Evolutionary conservation across 495 filamentous ascomycete species (phyloP).

Genomic region (Talaromyces nanjingensis): DNA sequence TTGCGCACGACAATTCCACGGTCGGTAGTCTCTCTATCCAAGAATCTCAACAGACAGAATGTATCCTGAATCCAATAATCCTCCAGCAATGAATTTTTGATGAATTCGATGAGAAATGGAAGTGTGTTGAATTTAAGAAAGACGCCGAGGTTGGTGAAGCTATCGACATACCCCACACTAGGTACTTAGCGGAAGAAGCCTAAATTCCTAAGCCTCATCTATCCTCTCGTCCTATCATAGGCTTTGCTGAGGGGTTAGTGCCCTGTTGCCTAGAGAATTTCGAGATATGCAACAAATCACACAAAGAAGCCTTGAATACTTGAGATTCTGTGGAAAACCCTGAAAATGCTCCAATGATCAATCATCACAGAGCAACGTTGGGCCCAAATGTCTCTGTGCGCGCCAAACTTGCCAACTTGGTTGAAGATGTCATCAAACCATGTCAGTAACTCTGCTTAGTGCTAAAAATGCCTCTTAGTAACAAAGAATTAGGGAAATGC

Average conservation of each 20-base stretch:
- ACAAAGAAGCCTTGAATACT: too few relatives aligned
- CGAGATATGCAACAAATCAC: too few relatives aligned
- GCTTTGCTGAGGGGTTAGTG: background rate
- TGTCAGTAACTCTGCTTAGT: too few relatives aligned
- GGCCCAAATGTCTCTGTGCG: too few relatives aligned
- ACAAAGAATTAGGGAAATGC: too few relatives aligned
- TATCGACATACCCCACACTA: background rate
- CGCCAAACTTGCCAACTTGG: too few relatives aligned
- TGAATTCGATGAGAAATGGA: background rate
- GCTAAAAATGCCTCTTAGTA: too few relatives aligned
- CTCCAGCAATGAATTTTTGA: background rate
- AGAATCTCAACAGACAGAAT: background rate
- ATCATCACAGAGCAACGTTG: too few relatives aligned
- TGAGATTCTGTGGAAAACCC: too few relatives aligned
- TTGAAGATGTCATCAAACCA: too few relatives aligned
- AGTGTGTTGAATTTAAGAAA: background rate
- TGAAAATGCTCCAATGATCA: too few relatives aligned
- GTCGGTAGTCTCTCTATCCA: background rate
- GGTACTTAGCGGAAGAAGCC: background rate
- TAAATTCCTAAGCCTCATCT: background rate
- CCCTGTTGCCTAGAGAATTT: background rate
- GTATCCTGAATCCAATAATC: background rate
- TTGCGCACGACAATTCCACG: background rate
- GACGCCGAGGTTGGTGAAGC: background rate
- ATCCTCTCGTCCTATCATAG: background rate